Evolutionary conservation across 805 yeast genomes (phyloP).

Genomic region (Metschnikowia lochheadii): DNA sequence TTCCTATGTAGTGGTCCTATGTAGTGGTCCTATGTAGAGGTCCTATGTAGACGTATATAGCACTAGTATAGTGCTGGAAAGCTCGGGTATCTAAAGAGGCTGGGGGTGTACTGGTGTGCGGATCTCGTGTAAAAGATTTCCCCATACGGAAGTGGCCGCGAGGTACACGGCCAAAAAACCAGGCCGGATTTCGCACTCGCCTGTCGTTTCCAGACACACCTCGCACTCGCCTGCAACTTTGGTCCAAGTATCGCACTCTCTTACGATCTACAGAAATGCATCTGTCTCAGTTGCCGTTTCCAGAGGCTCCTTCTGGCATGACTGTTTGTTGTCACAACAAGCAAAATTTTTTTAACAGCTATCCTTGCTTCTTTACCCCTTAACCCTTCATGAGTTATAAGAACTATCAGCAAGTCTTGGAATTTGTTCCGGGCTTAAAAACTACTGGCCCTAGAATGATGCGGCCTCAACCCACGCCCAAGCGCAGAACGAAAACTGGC

Average conservation of each 20-base stretch:
- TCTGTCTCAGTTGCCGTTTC: constrained; percentile 4
- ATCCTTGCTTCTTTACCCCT: constrained; percentile 1
- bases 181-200: neutral
- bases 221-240: neutral
- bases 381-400: constrained; percentile 25
- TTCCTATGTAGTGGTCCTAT: too few species aligned
- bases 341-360: constrained; percentile 2
- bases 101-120: neutral
- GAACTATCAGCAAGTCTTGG: constrained; percentile 35
- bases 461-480: constrained; percentile 11
- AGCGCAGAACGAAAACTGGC: constrained; percentile 20
- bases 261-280: neutral
- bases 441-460: constrained; percentile 8
- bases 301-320: constrained; percentile 1
- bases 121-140: neutral
- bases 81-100: too few species aligned
- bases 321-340: neutral
- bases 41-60: too few species aligned
- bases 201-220: neutral
- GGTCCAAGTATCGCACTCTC: neutral
- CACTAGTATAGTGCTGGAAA: too few species aligned
- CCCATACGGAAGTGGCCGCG: neutral
- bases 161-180: neutral
- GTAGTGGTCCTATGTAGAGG: too few species aligned
- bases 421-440: constrained; percentile 18